These are phyloP conservation scores for Fomes fomentarius DNA, from an alignment of 1,284 basidiomycete species.

Conservation along the genomic window DNA sequence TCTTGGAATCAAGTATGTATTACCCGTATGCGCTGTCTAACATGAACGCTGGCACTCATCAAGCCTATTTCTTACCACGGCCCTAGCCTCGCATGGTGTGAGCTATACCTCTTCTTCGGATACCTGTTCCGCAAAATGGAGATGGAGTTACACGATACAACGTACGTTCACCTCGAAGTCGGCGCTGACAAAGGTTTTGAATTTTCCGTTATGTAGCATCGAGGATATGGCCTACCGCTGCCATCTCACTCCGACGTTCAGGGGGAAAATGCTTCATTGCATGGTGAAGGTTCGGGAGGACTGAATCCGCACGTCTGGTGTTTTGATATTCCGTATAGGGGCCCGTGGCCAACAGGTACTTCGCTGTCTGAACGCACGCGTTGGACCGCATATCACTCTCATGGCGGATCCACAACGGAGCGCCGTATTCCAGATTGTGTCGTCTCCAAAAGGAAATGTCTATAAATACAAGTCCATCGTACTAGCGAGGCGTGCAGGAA, in stretches of 20 bases:
- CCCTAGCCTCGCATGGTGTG: conserved; percentile 3
- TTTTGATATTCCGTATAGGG: no score
- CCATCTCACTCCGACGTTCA: background rate
- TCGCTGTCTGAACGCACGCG: no score
- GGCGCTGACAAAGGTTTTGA: background rate
- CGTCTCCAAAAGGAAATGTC: no score
- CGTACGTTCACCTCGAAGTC: background rate
- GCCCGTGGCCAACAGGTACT: no score
- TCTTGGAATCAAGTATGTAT: conserved; percentile 1
- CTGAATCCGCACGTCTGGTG: no score
- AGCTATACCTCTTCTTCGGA: conserved; percentile 1
- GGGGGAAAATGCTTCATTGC: background rate
- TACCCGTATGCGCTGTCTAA: background rate
- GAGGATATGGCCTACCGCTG: background rate
- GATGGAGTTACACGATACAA: background rate
- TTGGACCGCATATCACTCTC: no score
- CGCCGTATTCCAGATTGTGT: no score
- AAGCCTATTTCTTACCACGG: background rate
- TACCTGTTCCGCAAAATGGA: conserved; percentile 3
- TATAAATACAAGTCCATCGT: conserved; percentile 2
- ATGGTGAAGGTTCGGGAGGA: background rate
- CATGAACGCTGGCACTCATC: background rate
- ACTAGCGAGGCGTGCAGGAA: background rate
- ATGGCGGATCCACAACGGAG: no score
- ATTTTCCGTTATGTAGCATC: background rate